Percentiles rank a stretch among this genome's conserved stretches.
Evolutionary conservation across 2,329 filamentous ascomycete species (phyloP).

Genomic region (Pseudocercospora fijiensis): DNA sequence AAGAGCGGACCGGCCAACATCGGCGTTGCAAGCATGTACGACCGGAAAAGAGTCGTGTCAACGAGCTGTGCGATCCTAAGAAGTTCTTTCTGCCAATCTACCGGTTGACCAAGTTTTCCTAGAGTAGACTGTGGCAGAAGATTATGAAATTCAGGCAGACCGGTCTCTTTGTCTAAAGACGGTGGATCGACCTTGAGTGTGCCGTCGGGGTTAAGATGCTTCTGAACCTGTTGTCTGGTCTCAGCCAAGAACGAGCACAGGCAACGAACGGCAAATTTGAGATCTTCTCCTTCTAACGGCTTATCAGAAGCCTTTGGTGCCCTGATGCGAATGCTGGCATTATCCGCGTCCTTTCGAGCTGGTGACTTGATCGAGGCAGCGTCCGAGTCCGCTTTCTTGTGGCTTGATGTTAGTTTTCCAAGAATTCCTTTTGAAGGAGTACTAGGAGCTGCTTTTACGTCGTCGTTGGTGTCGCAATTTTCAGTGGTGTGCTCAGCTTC

Average conservation of each 20-base stretch:
- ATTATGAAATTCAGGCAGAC: slow-evolving; percentile 47
- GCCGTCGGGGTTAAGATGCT: slow-evolving; percentile 60
- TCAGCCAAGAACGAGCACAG: slow-evolving; percentile 86
- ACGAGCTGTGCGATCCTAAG: slow-evolving; percentile 77
- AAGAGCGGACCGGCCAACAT: slow-evolving; percentile 85
- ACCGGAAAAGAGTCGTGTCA: slow-evolving; percentile 90
- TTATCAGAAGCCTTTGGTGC: slow-evolving; percentile 49
- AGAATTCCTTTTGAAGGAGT: slow-evolving; percentile 46
- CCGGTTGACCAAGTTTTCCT: slow-evolving; percentile 37
- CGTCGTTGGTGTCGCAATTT: slow-evolving; percentile 36
- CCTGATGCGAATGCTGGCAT: slow-evolving; percentile 53
- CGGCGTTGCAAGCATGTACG: slow-evolving; percentile 90
- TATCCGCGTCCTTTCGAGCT: slow-evolving; percentile 57
- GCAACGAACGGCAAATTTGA: slow-evolving; percentile 76
- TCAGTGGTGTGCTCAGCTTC: slow-evolving; percentile 46
- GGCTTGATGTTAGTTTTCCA: slow-evolving; percentile 48
- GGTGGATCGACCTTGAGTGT: slow-evolving; percentile 57
- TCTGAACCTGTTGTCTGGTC: slow-evolving; percentile 66
- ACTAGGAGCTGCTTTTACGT: slow-evolving; percentile 36
- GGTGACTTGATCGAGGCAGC: slow-evolving; percentile 60
- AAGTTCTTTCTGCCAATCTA: slow-evolving; percentile 69
- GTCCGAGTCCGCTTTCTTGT: slow-evolving; percentile 51
- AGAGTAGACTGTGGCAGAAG: slow-evolving; percentile 36
- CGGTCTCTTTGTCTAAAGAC: slow-evolving; percentile 41
- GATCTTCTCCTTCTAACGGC: slow-evolving; percentile 73